Base-by-base conservation (phyloP, 2,329 filamentous ascomycete genomes). In the Penicillium polonicum region DNA sequence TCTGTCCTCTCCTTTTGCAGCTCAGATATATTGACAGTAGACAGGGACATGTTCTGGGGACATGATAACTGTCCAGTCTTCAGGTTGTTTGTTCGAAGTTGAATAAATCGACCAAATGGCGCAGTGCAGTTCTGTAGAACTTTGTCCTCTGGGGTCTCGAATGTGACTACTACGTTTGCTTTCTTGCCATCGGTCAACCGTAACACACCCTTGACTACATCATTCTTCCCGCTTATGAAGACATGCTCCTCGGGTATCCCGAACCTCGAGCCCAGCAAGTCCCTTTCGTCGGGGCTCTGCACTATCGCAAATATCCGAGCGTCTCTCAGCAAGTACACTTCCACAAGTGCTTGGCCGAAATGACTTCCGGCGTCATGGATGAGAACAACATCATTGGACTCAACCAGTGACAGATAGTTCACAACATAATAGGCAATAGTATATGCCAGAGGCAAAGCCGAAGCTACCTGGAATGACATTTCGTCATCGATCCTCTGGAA, bases 101-200 rank as follows among this genome's bases (percentile, higher is more conserved):
- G 70, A 15, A 76, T 58, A 31, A 75, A 68, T 23, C 59, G 65
- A 2, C 73, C 72, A 52, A 66, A 71, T 17, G 59, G 33, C 1
- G 68, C 65, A 23, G 68, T 50, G 46, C 61, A 65, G 7, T 13
- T 38, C 2, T 48, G 52, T 2, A 57, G 8, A 0, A 13, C 17
- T 4, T 23, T 25, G 7, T 52, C 48, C 2, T 51, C 43, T 9
- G 19, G 4, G 4, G 29, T 33, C 3, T 48, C 21, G 33, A 56
- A 59, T 15, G 62, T 60, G 9, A 71, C 52, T 2, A 67, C 50
- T 5, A 64, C 48, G 13, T 65, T 55, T 6, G 64, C 59, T 5
- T 52, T 54, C n/a, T 55, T 49, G 21, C 49, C 48, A 15, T 54
- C 8, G 15, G 56, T 61, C 10, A 53, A 41, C 1, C 41, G 25